Conservation (phyloP, 2,329 filamentous ascomycete species). For the Aspergillus pseudotamarii region DNA sequence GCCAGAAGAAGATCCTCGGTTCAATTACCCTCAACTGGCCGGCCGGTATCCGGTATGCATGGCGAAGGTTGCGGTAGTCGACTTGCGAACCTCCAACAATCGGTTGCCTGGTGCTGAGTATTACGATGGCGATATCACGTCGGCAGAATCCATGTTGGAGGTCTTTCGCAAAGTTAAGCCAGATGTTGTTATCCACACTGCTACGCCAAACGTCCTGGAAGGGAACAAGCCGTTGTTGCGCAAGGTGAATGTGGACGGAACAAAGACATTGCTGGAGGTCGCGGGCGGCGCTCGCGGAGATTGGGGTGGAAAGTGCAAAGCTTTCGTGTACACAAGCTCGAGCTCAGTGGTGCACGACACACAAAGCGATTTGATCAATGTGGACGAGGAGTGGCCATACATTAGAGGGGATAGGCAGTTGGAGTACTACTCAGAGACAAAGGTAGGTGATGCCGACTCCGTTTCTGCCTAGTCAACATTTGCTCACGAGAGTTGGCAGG, state of each 20-base stretch:
- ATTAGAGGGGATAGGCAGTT: slow-evolving; percentile 70
- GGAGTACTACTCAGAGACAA: slow-evolving; percentile 89
- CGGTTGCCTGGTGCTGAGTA: slow-evolving; percentile 66
- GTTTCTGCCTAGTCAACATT: background rate
- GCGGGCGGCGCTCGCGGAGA: slow-evolving; percentile 67
- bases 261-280: slow-evolving; percentile 67
- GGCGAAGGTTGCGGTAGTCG: slow-evolving; percentile 68
- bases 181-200: slow-evolving; percentile 88
- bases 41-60: slow-evolving; percentile 46
- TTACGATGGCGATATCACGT: slow-evolving; percentile 77
- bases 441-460: slow-evolving; percentile 56
- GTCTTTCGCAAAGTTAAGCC: slow-evolving; percentile 70
- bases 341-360: slow-evolving; percentile 87
- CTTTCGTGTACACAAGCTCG: slow-evolving; percentile 87
- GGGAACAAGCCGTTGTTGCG: slow-evolving; percentile 65
- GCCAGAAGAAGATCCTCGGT: slow-evolving; percentile 37
- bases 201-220: slow-evolving; percentile 65
- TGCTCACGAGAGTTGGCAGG: slow-evolving; percentile 49
- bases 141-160: slow-evolving; percentile 60
- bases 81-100: slow-evolving; percentile 72
- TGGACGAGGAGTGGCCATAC: slow-evolving; percentile 79
- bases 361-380: slow-evolving; percentile 75
- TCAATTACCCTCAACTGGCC: slow-evolving; percentile 40
- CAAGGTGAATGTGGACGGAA: slow-evolving; percentile 87
- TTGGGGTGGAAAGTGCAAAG: slow-evolving; percentile 66